Percentiles rank a stretch among this genome's conserved stretches.
Conservation (phyloP, 495 filamentous ascomycete genomes). For the Aspergillus biplanus region DNA sequence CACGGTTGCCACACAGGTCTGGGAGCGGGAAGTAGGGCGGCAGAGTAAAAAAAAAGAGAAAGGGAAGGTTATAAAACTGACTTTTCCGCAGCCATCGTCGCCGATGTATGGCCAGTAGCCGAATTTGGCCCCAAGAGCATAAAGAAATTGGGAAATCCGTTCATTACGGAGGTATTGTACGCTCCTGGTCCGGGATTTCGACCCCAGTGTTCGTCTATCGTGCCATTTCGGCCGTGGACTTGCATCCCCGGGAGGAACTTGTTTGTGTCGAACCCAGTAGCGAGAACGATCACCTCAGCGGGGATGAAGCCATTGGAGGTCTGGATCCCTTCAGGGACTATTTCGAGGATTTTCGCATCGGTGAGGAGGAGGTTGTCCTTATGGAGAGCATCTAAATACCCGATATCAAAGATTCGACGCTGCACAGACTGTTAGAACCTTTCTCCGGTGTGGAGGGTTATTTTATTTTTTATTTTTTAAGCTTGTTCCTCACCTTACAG, state of each 20-base stretch:
- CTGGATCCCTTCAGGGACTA: conserved; percentile 28
- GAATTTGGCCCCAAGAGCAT: conserved; percentile 61
- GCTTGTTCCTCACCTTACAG: conserved; percentile 42
- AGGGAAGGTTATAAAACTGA: conserved; percentile 10
- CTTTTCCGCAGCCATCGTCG: conserved; percentile 57
- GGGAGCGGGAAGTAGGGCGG: no score
- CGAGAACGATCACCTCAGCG: conserved; percentile 56
- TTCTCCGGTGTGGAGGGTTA: not conserved
- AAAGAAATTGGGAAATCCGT: conserved; percentile 64
- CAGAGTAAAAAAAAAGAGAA: no score
- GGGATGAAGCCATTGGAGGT: conserved; percentile 37
- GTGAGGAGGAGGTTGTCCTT: conserved; percentile 49
- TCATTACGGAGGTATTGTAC: conserved; percentile 57
- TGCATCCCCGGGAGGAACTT: conserved; percentile 41
- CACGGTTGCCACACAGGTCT: no score
- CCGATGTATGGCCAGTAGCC: conserved; percentile 58
- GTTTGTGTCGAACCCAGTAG: conserved; percentile 52
- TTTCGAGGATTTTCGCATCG: conserved; percentile 22
- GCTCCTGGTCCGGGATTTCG: conserved; percentile 48
- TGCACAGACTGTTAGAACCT: not conserved
- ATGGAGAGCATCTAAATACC: conserved; percentile 48
- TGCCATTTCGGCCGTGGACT: conserved; percentile 46
- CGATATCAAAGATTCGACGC: conserved; percentile 45
- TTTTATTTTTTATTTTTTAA: not conserved
- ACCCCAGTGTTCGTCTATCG: conserved; percentile 47